phyloP scores from a whole-genome alignment of 805 yeast species.

The Ogataea neopini region DNA sequence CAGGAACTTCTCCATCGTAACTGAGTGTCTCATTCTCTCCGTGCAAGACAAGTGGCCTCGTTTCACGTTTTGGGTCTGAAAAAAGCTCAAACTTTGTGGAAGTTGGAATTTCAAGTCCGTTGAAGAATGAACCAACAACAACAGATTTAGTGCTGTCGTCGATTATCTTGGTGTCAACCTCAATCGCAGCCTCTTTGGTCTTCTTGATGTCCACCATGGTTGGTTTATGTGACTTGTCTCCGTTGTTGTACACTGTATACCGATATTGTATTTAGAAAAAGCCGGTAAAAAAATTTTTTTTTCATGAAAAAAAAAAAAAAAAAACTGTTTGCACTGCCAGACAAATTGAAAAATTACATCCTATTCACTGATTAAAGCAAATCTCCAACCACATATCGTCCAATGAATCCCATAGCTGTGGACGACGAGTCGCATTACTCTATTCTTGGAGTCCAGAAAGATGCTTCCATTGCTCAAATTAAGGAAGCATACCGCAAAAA shows the following conservation, averaged over 20 bases:
- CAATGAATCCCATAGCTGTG: neutral
- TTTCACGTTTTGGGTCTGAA: constrained; percentile 44
- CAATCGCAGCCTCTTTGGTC: constrained; percentile 35
- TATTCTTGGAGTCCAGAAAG: constrained; percentile 50
- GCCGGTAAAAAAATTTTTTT: neutral
- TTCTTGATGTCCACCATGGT: constrained; percentile 1
- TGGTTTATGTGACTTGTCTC: neutral
- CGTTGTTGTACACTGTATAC: neutral
- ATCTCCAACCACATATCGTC: too few species aligned
- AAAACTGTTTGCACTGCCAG: constrained; percentile 1
- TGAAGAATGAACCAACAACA: constrained; percentile 71
- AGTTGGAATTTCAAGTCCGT: constrained; percentile 66
- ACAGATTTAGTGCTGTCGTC: constrained; percentile 50
- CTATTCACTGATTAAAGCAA: too few species aligned
- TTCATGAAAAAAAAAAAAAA: neutral
- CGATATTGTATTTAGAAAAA: neutral
- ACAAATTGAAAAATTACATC: neutral
- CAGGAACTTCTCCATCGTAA: constrained; percentile 59
- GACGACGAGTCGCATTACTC: constrained; percentile 45
- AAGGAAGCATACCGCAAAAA: constrained; percentile 63
- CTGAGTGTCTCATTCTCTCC: constrained; percentile 77
- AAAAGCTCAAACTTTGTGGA: constrained; percentile 64
- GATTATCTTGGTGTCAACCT: constrained; percentile 27
- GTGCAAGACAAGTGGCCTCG: constrained; percentile 52
- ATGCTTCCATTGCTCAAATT: constrained; percentile 43